phyloP scores from a whole-genome alignment of 2,329 filamentous ascomycete genomes.

The Curvularia eragrostidis region DNA sequence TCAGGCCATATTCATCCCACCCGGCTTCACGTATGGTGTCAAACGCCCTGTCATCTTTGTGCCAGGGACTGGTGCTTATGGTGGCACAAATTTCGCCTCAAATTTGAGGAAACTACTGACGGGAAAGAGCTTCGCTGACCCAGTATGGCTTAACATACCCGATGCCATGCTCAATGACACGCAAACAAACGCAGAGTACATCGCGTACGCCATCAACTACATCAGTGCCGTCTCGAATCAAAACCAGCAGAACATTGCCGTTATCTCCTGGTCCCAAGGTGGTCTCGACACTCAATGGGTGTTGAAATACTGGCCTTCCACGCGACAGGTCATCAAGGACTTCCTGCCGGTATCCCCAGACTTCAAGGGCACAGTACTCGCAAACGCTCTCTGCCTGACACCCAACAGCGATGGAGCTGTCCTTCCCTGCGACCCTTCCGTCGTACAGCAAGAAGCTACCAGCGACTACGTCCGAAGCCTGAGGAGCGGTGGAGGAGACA shows the following conservation, averaged over 20 bases:
- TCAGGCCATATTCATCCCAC: constrained; percentile 61
- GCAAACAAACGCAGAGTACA: constrained; percentile 62
- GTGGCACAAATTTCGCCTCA: constrained; percentile 53
- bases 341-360: constrained; percentile 62
- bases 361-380: constrained; percentile 58
- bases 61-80: constrained; percentile 61
- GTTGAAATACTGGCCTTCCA: constrained; percentile 64
- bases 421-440: constrained; percentile 44
- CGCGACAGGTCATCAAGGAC: constrained; percentile 55
- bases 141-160: constrained; percentile 64
- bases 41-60: constrained; percentile 60
- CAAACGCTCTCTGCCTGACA: constrained; percentile 36
- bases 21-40: constrained; percentile 53
- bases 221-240: constrained; percentile 46
- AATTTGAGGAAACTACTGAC: constrained; percentile 60
- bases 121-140: constrained; percentile 31
- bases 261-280: constrained; percentile 61
- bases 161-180: constrained; percentile 56
- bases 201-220: constrained; percentile 67
- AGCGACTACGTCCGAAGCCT: constrained; percentile 55
- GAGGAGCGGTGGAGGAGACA: constrained; percentile 56
- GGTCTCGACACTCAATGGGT: constrained; percentile 64
- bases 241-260: constrained; percentile 12
- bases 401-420: constrained; percentile 33
- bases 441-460: constrained; percentile 58